Base-by-base conservation (phyloP, 2,329 filamentous ascomycete genomes). In the Aspergillus spinulosporus region DNA sequence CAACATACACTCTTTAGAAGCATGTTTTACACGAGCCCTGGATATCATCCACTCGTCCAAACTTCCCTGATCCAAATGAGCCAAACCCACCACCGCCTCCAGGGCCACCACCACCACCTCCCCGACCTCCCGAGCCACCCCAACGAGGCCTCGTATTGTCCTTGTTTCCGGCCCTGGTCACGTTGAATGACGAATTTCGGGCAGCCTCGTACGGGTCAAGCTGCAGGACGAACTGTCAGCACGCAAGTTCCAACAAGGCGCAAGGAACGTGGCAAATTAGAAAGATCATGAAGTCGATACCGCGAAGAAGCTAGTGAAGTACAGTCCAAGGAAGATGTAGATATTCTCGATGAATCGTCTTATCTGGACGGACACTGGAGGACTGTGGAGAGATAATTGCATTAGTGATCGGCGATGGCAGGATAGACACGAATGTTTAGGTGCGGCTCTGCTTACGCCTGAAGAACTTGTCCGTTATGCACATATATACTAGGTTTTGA, bases 241-340 rank as follows among this genome's bases (percentile, higher is more conserved):
- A 43, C 31, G 37, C 5, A 31, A 7, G 26, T 39, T 29, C n/a
- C 21, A 26, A 28, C 34, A 21, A 37, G 47, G 31, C 26, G 15
- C 4, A n/a, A 34, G 9, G n/a, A 28, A 21, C 21, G 21, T 21
- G 21, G 21, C 21, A 21, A 21, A 21, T 21, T 21, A 21, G 21
- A 21, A 21, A 21, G 21, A 21, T 21, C 21, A 21, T 21, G 21
- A 21, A 12, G 53, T 40, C 11, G 50, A 12, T 73, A 79, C 77
- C 51, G 78, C 74, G 58, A 81, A 78, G 7, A 81, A 68, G 42
- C 75, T 78, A 42, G 77, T 76, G 29, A 81, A 62, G 57, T 81
- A 81, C 26, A 81, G 67, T 4, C 78, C 79, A 4, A 81, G 43
- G 61, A 80, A 80, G 58, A 75, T 64, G 61, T 80, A 81, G 49